These are phyloP conservation scores for Haplosporangium gracile DNA, from an alignment of 192 early-diverging fungal genomes.

Conservation along the genomic window DNA sequence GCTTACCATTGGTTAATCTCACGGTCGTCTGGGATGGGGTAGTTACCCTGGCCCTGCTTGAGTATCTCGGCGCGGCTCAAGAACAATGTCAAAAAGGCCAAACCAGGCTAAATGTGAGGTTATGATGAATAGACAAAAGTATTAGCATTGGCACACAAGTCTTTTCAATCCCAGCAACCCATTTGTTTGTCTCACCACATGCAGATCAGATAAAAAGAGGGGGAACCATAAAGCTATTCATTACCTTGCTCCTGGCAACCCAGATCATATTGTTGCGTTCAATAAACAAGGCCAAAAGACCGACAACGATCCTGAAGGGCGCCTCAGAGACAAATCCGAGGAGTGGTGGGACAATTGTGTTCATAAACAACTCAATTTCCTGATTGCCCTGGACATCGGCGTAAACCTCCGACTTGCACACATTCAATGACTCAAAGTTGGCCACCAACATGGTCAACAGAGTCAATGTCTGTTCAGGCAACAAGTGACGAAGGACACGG, in stretches of 20 bases:
- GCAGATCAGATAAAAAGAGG: constrained; percentile 1
- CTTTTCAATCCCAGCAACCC: background rate
- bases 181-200: constrained; percentile 1
- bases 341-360: constrained; percentile 87
- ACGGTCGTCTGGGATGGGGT: constrained; percentile 62
- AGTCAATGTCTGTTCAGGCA: constrained; percentile 82
- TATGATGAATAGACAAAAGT: constrained; percentile 9
- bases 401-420: constrained; percentile 70
- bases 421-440: constrained; percentile 80
- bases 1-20: constrained; percentile 70
- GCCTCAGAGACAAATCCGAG: constrained; percentile 86
- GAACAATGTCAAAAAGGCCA: constrained; percentile 92
- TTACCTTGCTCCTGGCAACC: constrained; percentile 82
- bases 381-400: constrained; percentile 63
- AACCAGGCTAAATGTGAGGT: constrained; percentile 67
- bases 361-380: constrained; percentile 89
- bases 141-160: background rate
- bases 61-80: constrained; percentile 91
- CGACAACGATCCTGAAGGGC: constrained; percentile 85
- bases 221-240: background rate
- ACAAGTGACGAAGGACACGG: constrained; percentile 82
- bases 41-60: constrained; percentile 76
- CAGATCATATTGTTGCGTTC: constrained; percentile 91
- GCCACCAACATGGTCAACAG: constrained; percentile 83
- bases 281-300: constrained; percentile 84